Percentiles rank a stretch among this genome's conserved stretches.
Conservation (phyloP, 2,329 filamentous ascomycete species). For the Pseudocercospora fijiensis region DNA sequence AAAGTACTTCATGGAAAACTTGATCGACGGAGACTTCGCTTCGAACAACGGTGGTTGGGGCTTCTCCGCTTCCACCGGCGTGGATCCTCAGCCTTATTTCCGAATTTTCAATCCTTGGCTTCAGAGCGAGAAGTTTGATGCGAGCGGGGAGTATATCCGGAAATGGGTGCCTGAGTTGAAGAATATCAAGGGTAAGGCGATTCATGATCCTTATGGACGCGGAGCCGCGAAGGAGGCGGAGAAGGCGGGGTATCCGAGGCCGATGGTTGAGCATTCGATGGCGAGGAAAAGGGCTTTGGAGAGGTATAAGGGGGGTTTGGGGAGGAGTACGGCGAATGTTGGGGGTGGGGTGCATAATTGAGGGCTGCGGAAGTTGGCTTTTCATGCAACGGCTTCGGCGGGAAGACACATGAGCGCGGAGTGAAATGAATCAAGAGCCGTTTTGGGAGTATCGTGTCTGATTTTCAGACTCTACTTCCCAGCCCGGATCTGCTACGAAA, state of each 20-base stretch:
- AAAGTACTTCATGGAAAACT: slow-evolving; percentile 75
- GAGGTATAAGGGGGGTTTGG: slow-evolving; percentile 67
- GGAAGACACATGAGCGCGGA: no score
- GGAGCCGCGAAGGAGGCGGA: slow-evolving; percentile 60
- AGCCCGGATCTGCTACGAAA: no score
- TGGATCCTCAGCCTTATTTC: slow-evolving; percentile 87
- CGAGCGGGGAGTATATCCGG: slow-evolving; percentile 74
- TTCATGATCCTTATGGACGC: slow-evolving; percentile 77
- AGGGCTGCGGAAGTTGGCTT: slow-evolving; percentile 3
- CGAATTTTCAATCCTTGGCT: slow-evolving; percentile 82
- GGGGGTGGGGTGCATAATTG: slow-evolving; percentile 38
- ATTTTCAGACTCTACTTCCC: no score
- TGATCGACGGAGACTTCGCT: slow-evolving; percentile 77
- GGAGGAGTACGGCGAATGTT: slow-evolving; percentile 49
- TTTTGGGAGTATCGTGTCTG: no score
- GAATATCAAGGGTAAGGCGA: slow-evolving; percentile 62
- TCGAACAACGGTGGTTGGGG: slow-evolving; percentile 74
- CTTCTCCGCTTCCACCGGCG: slow-evolving; percentile 65
- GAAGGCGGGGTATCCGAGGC: slow-evolving; percentile 69
- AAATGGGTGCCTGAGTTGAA: slow-evolving; percentile 77
- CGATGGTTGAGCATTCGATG: slow-evolving; percentile 71
- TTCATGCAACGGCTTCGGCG: no score
- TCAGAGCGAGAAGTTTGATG: slow-evolving; percentile 85
- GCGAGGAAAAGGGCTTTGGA: slow-evolving; percentile 65
- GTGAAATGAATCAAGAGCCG: no score